A percentile compares a stretch with the other conserved stretches of the same genome.
Conservation (phyloP, 1,139 yeast species). For the Nadsonia starkeyi-henricii region DNA sequence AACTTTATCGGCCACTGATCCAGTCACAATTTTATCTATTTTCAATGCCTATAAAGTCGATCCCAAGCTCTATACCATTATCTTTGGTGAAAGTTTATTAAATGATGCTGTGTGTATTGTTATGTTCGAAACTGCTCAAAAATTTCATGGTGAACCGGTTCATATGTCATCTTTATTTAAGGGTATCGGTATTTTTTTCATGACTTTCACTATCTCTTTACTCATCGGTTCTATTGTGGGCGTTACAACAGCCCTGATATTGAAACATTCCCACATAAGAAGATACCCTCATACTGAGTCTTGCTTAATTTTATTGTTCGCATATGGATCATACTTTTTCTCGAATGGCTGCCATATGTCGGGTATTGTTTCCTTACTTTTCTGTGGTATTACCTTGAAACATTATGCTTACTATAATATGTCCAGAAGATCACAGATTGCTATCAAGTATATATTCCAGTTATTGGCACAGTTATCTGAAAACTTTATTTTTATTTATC, state of each 20-base stretch:
- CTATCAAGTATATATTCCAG: conserved; percentile 89
- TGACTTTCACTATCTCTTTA: conserved; percentile 89
- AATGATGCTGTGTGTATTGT: conserved; percentile 98
- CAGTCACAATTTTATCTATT: conserved; percentile 90
- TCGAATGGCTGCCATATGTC: conserved; percentile 99
- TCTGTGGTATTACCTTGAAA: conserved; percentile 92
- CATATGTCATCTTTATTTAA: conserved; percentile 68
- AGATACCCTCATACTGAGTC: conserved; percentile 95
- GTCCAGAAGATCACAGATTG: conserved; percentile 95
- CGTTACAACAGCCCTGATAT: conserved; percentile 69
- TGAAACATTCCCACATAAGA: conserved; percentile 86
- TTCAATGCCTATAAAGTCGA: conserved; percentile 97
- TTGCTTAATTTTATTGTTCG: conserved; percentile 76
- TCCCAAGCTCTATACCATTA: conserved; percentile 90
- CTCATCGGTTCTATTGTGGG: conserved; percentile 85
- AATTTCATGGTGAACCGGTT: conserved; percentile 78
- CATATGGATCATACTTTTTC: conserved; percentile 92
- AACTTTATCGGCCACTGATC: conserved; percentile 94
- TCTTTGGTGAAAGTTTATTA: conserved; percentile 87
- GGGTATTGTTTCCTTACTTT: conserved; percentile 86
- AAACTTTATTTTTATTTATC: conserved; percentile 88
- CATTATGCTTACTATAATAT: conserved; percentile 95
- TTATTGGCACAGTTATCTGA: conserved; percentile 88
- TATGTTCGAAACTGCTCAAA: conserved; percentile 97
- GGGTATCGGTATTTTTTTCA: conserved; percentile 85